Percentiles rank a stretch among this genome's conserved stretches.
phyloP scores from a whole-genome alignment of 2,329 filamentous ascomycete species.

The Fusarium kyushuense region DNA sequence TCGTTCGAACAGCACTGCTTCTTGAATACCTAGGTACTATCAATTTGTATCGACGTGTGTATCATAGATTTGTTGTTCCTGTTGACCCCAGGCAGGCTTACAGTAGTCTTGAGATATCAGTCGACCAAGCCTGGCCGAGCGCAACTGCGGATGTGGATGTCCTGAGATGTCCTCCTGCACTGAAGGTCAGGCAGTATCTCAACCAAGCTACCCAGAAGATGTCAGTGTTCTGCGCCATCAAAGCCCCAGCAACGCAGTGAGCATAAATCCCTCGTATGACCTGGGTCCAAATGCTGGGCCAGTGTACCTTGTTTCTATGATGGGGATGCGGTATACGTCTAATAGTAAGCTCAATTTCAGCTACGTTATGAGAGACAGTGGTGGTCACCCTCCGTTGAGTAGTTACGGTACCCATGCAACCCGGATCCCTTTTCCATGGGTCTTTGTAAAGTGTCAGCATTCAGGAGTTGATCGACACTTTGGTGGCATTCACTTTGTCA shows the following conservation, averaged over 20 bases:
- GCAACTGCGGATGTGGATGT: no score
- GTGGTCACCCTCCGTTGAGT: constrained; percentile 33
- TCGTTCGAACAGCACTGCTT: constrained; percentile 39
- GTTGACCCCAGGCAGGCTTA: constrained; percentile 27
- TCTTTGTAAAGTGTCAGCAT: constrained; percentile 28
- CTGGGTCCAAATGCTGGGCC: constrained; percentile 27
- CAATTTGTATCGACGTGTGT: constrained; percentile 38
- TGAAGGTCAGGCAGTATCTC: constrained; percentile 8
- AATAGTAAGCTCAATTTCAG: not conserved
- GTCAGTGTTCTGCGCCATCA: constrained; percentile 35
- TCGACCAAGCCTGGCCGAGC: not conserved
- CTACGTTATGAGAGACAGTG: constrained; percentile 3
- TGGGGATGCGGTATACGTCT: not conserved
- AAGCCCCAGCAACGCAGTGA: constrained; percentile 30
- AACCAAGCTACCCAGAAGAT: constrained; percentile 10
- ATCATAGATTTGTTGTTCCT: constrained; percentile 31
- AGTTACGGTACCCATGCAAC: constrained; percentile 25
- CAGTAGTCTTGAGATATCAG: not conserved
- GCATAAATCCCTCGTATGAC: not conserved
- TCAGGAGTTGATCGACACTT: constrained; percentile 16
- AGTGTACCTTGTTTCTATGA: constrained; percentile 34
- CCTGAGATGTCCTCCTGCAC: not conserved
- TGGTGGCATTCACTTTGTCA: constrained; percentile 41
- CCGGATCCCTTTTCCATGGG: constrained; percentile 39
- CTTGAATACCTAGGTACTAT: constrained; percentile 36